These are phyloP conservation scores for Cylindrotheca fusiformis DNA, from an alignment of 108 stramenopile genomes.

Conservation along the genomic window DNA sequence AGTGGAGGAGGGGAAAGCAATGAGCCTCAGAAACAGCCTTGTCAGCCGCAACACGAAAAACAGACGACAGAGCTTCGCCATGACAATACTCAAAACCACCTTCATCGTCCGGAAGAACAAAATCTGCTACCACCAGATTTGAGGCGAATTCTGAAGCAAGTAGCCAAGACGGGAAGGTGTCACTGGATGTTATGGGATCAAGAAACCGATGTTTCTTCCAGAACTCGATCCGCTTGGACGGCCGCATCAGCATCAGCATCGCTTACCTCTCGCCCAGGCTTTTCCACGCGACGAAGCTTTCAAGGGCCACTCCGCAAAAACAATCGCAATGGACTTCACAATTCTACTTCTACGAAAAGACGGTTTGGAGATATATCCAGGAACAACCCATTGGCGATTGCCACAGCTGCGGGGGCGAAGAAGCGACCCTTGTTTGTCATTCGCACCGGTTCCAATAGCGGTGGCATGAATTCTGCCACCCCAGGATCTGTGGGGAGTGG, in stretches of 20 bases:
- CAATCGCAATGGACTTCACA: constrained; percentile 25
- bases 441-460: constrained; percentile 6
- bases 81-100: no score
- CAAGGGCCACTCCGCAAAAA: constrained; percentile 24
- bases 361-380: no score
- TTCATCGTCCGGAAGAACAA: no score
- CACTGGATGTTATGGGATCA: constrained; percentile 38
- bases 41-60: no score
- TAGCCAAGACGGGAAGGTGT: constrained; percentile 36
- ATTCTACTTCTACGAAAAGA: constrained; percentile 4
- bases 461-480: constrained; percentile 10
- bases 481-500: constrained; percentile 30
- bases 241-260: constrained; percentile 5
- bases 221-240: background rate
- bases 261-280: constrained; percentile 4
- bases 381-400: constrained; percentile 14
- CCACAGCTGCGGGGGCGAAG: constrained; percentile 3
- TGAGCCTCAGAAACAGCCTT: no score
- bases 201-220: background rate
- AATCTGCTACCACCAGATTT: constrained; percentile 27
- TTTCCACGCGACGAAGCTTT: background rate
- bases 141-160: constrained; percentile 32
- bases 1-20: no score
- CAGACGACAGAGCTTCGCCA: no score
- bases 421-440: constrained; percentile 35